These are phyloP conservation scores for Solanum hybrid DNA, from an alignment of 305 asterid genomes.

Conservation along the genomic window DNA sequence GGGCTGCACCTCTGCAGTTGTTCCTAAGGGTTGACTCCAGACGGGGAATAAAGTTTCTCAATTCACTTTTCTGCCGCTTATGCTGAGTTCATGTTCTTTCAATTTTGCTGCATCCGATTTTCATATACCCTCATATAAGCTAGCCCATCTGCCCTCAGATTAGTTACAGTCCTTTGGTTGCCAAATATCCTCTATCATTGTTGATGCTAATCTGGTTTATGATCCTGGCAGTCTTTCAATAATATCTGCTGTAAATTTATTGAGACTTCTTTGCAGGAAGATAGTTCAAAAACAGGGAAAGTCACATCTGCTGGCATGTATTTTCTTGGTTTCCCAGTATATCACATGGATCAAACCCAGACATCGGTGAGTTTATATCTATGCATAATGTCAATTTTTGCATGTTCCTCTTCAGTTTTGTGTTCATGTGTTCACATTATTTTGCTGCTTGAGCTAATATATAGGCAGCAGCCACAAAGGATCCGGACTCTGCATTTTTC, in stretches of 20 bases:
- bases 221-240: neutral
- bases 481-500: constrained; percentile 90
- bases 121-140: neutral
- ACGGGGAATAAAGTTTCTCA: neutral
- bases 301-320: constrained; percentile 88
- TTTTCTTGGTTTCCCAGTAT: constrained; percentile 91
- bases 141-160: neutral
- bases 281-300: constrained; percentile 78
- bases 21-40: neutral
- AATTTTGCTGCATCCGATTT: neutral
- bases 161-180: neutral
- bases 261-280: constrained; percentile 42
- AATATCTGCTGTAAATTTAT: neutral
- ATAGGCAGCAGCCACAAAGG: constrained; percentile 63
- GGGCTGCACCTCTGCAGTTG: neutral
- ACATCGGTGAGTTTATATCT: constrained; percentile 49
- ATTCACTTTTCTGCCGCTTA: neutral
- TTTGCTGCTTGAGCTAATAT: constrained; percentile 14
- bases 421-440: neutral
- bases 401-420: neutral
- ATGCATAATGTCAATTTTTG: constrained; percentile 3
- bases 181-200: neutral
- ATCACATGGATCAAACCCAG: constrained; percentile 66
- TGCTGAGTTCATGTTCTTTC: neutral
- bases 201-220: neutral